Percentiles rank a stretch among this genome's conserved stretches.
phyloP scores from a whole-genome alignment of 176 grass and related monocot species.

The Poa pratensis region DNA sequence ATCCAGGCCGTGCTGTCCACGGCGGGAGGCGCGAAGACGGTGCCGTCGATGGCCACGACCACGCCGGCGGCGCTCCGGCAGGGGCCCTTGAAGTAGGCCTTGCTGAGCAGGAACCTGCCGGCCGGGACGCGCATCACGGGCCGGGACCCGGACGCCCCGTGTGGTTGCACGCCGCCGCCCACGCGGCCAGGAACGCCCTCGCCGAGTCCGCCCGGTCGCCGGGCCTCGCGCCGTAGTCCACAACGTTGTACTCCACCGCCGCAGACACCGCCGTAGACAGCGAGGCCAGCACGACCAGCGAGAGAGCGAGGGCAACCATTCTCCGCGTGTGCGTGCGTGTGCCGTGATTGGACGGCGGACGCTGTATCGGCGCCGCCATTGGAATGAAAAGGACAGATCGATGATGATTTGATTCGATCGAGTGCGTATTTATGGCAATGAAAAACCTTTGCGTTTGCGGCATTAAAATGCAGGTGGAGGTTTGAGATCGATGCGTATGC shows the following conservation, averaged over 20 bases:
- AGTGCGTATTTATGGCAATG: neutral
- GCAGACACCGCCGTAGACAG: neutral
- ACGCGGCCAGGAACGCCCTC: conserved; percentile 50
- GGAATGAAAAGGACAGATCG: neutral
- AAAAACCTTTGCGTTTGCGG: neutral
- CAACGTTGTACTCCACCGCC: conserved; percentile 49
- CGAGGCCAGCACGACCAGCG: neutral
- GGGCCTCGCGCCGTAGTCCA: conserved; percentile 58
- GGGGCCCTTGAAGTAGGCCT: conserved; percentile 53
- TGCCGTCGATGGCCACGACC: conserved; percentile 49
- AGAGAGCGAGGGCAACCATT: conserved; percentile 11
- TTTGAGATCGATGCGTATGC: neutral
- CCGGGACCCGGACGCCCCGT: neutral
- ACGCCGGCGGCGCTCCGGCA: conserved; percentile 50
- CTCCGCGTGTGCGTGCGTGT: no score
- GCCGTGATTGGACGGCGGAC: neutral
- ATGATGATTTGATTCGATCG: neutral
- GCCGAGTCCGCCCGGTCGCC: conserved; percentile 44
- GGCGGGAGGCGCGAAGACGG: conserved; percentile 49
- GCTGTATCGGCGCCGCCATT: neutral
- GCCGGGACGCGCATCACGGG: conserved; percentile 58
- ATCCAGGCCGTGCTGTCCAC: conserved; percentile 51
- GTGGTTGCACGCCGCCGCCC: conserved; percentile 47
- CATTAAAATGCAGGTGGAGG: neutral
- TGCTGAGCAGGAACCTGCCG: conserved; percentile 53